Evolutionary conservation across 2,329 filamentous ascomycete genomes (phyloP), one percentile per base, ranked within the genome.

Genomic region (Scedosporium apiospermum): DNA sequence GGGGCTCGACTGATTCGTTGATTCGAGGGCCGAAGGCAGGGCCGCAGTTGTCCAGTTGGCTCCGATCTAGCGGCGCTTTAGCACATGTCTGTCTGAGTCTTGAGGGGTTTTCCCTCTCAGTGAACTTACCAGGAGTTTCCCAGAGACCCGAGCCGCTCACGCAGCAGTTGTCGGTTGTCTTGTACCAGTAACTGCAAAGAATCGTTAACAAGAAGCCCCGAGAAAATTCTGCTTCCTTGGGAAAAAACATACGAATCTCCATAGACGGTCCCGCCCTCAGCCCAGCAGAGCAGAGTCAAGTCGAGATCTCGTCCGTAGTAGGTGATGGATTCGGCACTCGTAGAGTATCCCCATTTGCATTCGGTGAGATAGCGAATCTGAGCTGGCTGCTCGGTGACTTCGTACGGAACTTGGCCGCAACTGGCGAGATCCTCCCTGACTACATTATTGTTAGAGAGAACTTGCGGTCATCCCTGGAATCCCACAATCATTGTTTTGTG

Each of bases 301-400:
- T 64, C 60, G 18, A 30, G 26, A 38, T 64, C 63, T 21, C 63
- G 60, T 7, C 60, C 63, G 23, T 64, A 62, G 57, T 46, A 64
- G 16, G 27, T 46, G 14, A 60, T 60, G 5, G 57, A 55, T 30
- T 64, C 60, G 23, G 16, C 30, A 16, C 21, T 44, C 3, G 44
- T 60, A 4, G 18, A 60, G 49, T 58, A 57, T 30, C 57, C 60
- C 57, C 60, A 62, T 44, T 62, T 64, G 57, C 63, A 64, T 34
- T 57, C 60, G 46, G 60, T 42, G n/a, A 64, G 60, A 21, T 62
- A 64, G 30, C 51, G 38, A 34, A 61, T 51, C 9, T n/a, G 38
- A 4, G 62, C 62, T 18, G 27, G 46, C 51, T 61, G 58, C 30
- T 49, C 14, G 44, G 58, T 63, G 58, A 63, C 53, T 10, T 61